phyloP scores from a whole-genome alignment of 768 basidiomycete species.

The Rickenella mellea region DNA sequence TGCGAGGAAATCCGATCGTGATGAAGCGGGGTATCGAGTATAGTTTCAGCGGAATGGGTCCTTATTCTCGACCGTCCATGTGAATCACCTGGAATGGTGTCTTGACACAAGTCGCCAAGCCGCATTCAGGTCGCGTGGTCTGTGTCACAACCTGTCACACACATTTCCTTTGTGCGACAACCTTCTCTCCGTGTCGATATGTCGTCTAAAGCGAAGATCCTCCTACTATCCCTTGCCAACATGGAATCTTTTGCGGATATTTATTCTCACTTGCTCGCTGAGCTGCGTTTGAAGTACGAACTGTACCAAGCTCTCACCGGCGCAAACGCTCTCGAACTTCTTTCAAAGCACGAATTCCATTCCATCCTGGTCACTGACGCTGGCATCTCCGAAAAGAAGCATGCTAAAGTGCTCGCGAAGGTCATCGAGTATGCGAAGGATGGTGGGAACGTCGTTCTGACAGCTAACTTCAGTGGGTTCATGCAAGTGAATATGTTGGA shows the following conservation, averaged over 20 bases:
- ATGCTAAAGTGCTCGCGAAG: slow-evolving; percentile 16
- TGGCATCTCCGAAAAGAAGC: slow-evolving; percentile 18
- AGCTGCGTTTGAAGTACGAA: slow-evolving; percentile 16
- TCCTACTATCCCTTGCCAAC: slow-evolving; percentile 23
- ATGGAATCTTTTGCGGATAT: slow-evolving; percentile 13
- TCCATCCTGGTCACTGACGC: slow-evolving; percentile 29
- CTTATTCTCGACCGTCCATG: too few species aligned
- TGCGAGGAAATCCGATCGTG: too few species aligned
- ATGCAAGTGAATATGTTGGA: slow-evolving; percentile 16
- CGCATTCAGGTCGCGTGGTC: too few species aligned
- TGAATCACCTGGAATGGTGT: too few species aligned
- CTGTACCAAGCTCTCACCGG: slow-evolving; percentile 12
- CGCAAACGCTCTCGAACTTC: slow-evolving; percentile 14
- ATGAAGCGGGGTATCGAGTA: too few species aligned
- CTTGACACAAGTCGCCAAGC: too few species aligned
- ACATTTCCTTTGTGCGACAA: too few species aligned
- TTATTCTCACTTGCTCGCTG: slow-evolving; percentile 17
- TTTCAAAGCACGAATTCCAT: slow-evolving; percentile 16
- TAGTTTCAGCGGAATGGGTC: too few species aligned
- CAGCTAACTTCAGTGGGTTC: slow-evolving; percentile 24
- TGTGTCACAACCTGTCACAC: too few species aligned
- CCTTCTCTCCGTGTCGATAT: too few species aligned
- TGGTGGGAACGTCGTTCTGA: slow-evolving; percentile 30
- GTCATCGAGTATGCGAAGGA: slow-evolving; percentile 27
- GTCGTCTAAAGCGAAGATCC: too few species aligned